These are phyloP conservation scores for Cercospora canescens DNA, from an alignment of 2,329 filamentous ascomycete species.

Conservation along the genomic window DNA sequence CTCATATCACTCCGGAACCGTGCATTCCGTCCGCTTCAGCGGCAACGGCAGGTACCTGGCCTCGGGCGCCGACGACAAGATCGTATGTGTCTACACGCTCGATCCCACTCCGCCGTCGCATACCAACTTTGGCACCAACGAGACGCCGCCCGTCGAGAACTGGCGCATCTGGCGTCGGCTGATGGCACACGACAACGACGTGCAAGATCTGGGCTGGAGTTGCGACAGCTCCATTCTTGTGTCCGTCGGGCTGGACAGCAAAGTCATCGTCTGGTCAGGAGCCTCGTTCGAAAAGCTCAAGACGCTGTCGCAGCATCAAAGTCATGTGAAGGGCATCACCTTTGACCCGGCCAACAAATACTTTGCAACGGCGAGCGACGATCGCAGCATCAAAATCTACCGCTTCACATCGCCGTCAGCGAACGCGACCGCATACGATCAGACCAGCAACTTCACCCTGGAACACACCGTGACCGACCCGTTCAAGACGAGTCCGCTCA, in stretches of 20 bases:
- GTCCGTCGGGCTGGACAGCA: conserved; percentile 94
- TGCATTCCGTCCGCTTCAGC: conserved; percentile 95
- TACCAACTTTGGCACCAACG: conserved; percentile 80
- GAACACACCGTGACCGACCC: conserved; percentile 88
- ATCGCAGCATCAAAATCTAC: conserved; percentile 95
- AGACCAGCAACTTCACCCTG: conserved; percentile 93
- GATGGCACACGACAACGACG: conserved; percentile 97
- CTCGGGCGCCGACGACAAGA: conserved; percentile 96
- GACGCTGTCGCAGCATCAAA: conserved; percentile 87
- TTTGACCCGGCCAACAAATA: conserved; percentile 99
- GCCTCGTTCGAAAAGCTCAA: conserved; percentile 98
- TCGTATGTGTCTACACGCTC: conserved; percentile 94
- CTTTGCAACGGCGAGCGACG: conserved; percentile 96
- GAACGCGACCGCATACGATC: conserved; percentile 91
- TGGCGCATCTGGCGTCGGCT: conserved; percentile 94
- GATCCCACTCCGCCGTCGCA: conserved; percentile 77
- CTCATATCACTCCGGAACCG: conserved; percentile 97
- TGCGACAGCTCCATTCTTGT: conserved; percentile 93
- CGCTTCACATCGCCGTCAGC: conserved; percentile 88
- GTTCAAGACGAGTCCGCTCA: conserved; percentile 88
- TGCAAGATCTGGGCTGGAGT: conserved; percentile 97
- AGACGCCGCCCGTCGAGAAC: conserved; percentile 91
- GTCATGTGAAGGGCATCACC: conserved; percentile 97
- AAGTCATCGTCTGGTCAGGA: conserved; percentile 97
- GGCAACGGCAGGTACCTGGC: conserved; percentile 93